These are phyloP conservation scores for Barbarea vulgaris DNA, from an alignment of 345 rosid species.

Conservation along the genomic window DNA sequence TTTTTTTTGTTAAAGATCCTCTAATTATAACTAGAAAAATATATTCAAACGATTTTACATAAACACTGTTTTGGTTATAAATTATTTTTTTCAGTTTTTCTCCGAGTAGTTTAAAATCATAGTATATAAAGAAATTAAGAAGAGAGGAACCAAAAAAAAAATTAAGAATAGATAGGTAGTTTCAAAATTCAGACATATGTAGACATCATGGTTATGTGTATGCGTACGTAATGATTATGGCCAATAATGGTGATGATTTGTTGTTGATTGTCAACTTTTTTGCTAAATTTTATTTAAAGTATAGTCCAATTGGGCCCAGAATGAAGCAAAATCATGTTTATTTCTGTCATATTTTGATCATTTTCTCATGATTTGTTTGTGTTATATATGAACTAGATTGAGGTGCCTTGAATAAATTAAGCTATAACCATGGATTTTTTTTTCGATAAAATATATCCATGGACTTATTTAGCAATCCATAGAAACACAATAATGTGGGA, in stretches of 20 bases:
- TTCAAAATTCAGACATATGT: background rate
- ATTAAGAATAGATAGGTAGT: background rate
- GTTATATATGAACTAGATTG: background rate
- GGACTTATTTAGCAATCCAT: background rate
- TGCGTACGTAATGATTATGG: conserved; percentile 15
- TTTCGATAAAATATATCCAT: too few species aligned
- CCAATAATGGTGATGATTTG: conserved; percentile 27
- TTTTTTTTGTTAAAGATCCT: too few species aligned
- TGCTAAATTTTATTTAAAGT: background rate
- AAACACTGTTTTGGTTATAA: background rate
- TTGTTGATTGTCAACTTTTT: conserved; percentile 21
- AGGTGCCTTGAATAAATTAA: background rate
- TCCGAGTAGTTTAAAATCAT: background rate
- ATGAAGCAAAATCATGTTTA: background rate
- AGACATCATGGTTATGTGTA: conserved; percentile 11
- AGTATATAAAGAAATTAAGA: background rate
- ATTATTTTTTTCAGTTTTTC: too few species aligned
- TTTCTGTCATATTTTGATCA: background rate
- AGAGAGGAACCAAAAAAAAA: too few species aligned
- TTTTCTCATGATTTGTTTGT: background rate
- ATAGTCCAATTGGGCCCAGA: conserved; percentile 1
- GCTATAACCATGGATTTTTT: background rate
- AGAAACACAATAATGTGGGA: background rate
- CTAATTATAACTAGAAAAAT: background rate
- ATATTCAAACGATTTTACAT: background rate